Percentiles rank a stretch among this genome's conserved stretches.
These are phyloP conservation scores for Vairimorpha necatrix DNA, from an alignment of 371 early-diverging fungal species.

Conservation along the genomic window DNA sequence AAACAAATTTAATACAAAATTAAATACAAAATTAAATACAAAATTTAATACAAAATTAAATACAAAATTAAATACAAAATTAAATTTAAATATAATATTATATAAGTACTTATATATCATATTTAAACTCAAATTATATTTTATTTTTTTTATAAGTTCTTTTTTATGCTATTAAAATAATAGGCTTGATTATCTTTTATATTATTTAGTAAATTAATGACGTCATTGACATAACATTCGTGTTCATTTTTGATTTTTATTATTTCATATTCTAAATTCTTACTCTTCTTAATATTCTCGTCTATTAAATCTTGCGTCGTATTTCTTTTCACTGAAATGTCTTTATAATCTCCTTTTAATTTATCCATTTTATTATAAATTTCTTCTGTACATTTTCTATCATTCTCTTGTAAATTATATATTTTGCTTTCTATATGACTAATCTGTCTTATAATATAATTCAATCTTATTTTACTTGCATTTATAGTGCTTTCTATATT, in stretches of 20 bases:
- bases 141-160: not conserved
- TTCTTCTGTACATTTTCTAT: constrained; percentile 38
- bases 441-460: constrained; percentile 53
- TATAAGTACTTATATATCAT: too few species aligned
- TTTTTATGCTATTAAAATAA: constrained; percentile 23
- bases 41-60: too few species aligned
- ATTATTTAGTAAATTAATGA: constrained; percentile 19
- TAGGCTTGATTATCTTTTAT: constrained; percentile 33
- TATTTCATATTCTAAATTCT: constrained; percentile 33
- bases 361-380: constrained; percentile 37
- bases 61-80: too few species aligned
- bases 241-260: constrained; percentile 38
- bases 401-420: constrained; percentile 43
- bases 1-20: too few species aligned
- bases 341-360: constrained; percentile 41
- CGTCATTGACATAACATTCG: constrained; percentile 18
- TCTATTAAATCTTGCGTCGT: constrained; percentile 19
- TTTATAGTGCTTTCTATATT: constrained; percentile 40
- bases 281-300: constrained; percentile 43
- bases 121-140: not conserved
- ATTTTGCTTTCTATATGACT: constrained; percentile 55
- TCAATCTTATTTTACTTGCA: constrained; percentile 41
- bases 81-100: too few species aligned
- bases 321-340: constrained; percentile 35
- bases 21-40: too few species aligned